Conservation (phyloP, 129 eudicot genomes). For the Flaveria sonorensis region DNA sequence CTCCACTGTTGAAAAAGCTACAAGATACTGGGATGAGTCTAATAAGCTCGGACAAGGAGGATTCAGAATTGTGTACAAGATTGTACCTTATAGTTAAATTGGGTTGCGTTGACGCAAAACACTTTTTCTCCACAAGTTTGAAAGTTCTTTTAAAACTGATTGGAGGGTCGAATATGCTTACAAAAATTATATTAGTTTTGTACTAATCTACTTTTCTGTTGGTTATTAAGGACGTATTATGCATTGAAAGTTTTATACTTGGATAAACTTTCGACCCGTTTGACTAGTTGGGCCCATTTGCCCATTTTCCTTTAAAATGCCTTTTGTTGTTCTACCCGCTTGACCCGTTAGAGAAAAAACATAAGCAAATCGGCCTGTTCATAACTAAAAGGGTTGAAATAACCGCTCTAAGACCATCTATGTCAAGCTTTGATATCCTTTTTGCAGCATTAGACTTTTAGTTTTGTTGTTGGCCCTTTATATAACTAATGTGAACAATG, state of each 20-base stretch:
- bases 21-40: conserved; percentile 56
- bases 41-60: conserved; percentile 85
- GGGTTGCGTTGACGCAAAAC: not conserved
- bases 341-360: not conserved
- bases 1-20: conserved; percentile 63
- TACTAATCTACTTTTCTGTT: not conserved
- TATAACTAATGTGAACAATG: not conserved
- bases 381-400: not conserved
- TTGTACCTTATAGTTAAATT: conserved; percentile 7
- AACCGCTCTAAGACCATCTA: not conserved
- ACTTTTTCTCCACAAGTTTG: not conserved
- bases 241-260: not conserved
- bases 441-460: not conserved
- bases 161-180: not conserved
- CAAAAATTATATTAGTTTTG: not conserved
- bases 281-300: not conserved
- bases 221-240: not conserved
- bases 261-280: not conserved
- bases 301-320: not conserved
- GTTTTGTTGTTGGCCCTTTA: not conserved
- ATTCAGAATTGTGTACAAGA: conserved; percentile 77
- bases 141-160: not conserved
- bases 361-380: not conserved
- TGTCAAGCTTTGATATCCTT: not conserved
- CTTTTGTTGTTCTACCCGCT: not conserved